Conservation (phyloP, 2,329 filamentous ascomycete genomes). For the Volutella citrinella region DNA sequence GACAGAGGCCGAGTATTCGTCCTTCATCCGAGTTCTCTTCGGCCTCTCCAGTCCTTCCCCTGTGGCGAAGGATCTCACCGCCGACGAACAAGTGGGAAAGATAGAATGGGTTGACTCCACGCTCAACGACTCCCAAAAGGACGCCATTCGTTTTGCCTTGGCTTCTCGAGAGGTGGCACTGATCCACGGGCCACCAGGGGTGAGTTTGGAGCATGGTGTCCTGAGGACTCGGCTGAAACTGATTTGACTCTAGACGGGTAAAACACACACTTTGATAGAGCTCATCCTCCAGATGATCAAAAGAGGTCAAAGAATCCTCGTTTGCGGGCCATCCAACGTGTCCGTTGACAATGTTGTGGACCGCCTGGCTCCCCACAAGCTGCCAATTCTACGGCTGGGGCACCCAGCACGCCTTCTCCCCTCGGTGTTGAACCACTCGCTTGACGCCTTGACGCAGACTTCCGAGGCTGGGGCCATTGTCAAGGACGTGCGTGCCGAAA, state of each 20-base stretch:
- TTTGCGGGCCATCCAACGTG: slow-evolving; percentile 97
- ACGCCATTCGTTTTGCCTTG: slow-evolving; percentile 77
- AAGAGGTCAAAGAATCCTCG: slow-evolving; percentile 70
- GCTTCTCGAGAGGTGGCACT: slow-evolving; percentile 78
- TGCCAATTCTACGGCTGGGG: slow-evolving; percentile 85
- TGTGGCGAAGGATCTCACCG: slow-evolving; percentile 38
- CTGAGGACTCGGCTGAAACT: too few relatives aligned
- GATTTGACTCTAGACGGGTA: slow-evolving; percentile 66
- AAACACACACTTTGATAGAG: slow-evolving; percentile 95
- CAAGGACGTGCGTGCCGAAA: slow-evolving; percentile 83
- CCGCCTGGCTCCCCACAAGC: slow-evolving; percentile 76
- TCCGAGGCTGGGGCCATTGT: slow-evolving; percentile 89
- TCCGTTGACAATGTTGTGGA: slow-evolving; percentile 98
- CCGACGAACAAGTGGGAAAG: slow-evolving; percentile 41
- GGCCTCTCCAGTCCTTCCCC: slow-evolving; percentile 53
- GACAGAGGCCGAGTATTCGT: slow-evolving; percentile 55
- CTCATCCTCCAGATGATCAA: slow-evolving; percentile 87
- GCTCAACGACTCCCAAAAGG: slow-evolving; percentile 65
- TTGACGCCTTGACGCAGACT: slow-evolving; percentile 86
- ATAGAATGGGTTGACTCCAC: slow-evolving; percentile 60
- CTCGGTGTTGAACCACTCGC: slow-evolving; percentile 81
- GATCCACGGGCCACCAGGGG: slow-evolving; percentile 90
- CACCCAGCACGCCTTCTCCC: slow-evolving; percentile 90
- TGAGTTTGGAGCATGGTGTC: too few relatives aligned
- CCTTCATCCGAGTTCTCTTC: slow-evolving; percentile 61